phyloP scores from a whole-genome alignment of 768 basidiomycete species.

The Boletus bicolor region DNA sequence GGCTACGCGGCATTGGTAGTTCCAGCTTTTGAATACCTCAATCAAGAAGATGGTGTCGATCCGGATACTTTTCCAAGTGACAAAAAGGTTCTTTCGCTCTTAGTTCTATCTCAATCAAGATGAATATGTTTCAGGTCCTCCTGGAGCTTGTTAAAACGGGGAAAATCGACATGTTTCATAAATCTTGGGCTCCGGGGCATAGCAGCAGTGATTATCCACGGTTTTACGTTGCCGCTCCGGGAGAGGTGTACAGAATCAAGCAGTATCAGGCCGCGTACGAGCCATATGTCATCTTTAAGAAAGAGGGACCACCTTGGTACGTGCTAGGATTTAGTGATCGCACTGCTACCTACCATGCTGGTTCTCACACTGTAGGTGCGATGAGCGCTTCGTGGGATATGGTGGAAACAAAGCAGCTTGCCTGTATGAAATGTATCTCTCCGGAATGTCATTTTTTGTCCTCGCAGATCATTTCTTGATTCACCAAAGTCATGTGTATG shows the following conservation, averaged over 20 bases:
- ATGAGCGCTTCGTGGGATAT: conserved; percentile 88
- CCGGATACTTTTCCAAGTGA: conserved; percentile 58
- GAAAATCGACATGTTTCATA: conserved; percentile 74
- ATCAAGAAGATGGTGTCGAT: conserved; percentile 61
- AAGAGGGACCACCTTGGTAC: conserved; percentile 72
- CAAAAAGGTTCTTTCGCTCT: conserved; percentile 49
- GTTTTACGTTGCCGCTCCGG: conserved; percentile 59
- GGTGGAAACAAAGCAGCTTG: conserved; percentile 94
- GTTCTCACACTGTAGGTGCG: conserved; percentile 59
- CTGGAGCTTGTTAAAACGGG: conserved; percentile 53
- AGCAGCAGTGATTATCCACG: conserved; percentile 74
- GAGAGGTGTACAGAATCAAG: conserved; percentile 71
- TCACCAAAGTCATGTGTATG: conserved; percentile 82
- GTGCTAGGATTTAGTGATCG: conserved; percentile 12
- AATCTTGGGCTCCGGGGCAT: conserved; percentile 74
- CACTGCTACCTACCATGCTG: neutral
- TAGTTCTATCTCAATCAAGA: neutral
- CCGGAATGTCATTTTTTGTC: conserved; percentile 81
- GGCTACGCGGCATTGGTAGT: conserved; percentile 74
- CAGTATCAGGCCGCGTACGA: conserved; percentile 84
- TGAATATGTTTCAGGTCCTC: conserved; percentile 40
- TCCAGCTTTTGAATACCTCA: conserved; percentile 80
- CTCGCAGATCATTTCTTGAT: conserved; percentile 85
- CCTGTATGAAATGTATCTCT: conserved; percentile 86
- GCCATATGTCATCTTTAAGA: conserved; percentile 82